Percentiles rank a stretch among this genome's conserved stretches.
Evolutionary conservation across 371 early-diverging fungal genomes (phyloP).

Genomic region (Apophysomyces variabilis): DNA sequence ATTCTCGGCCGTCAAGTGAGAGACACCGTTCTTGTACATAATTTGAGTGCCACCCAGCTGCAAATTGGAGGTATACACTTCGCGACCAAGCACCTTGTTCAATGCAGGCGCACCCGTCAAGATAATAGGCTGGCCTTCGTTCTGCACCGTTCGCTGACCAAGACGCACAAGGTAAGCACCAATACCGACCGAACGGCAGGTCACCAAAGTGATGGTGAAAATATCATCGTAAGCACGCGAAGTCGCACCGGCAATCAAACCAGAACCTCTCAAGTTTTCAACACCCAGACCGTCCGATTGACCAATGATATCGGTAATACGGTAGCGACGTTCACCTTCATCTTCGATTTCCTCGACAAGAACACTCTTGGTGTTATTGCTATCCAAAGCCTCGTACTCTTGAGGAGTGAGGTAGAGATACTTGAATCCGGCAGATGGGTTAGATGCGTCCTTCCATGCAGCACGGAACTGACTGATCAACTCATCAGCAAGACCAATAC

Average conservation of each 20-base stretch:
- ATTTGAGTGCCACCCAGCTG: slow-evolving; percentile 99
- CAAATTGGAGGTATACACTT: slow-evolving; percentile 97
- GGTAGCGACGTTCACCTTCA: slow-evolving; percentile 80
- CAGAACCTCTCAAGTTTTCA: slow-evolving; percentile 98
- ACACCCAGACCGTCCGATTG: slow-evolving; percentile 92
- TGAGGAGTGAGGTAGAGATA: slow-evolving; percentile 90
- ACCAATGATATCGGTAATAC: slow-evolving; percentile 92
- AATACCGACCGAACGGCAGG: slow-evolving; percentile 98
- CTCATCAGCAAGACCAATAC: slow-evolving; percentile 97
- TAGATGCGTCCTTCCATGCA: slow-evolving; percentile 84
- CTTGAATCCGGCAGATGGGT: slow-evolving; percentile 87
- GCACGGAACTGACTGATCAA: slow-evolving; percentile 84
- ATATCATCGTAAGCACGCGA: slow-evolving; percentile 95
- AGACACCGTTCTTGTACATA: slow-evolving; percentile 98
- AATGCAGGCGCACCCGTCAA: slow-evolving; percentile 98
- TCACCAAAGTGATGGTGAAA: slow-evolving; percentile 97
- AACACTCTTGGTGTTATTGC: slow-evolving; percentile 64
- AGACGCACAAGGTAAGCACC: slow-evolving; percentile 99
- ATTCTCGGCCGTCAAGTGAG: slow-evolving; percentile 94
- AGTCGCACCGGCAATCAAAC: slow-evolving; percentile 98
- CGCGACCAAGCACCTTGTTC: slow-evolving; percentile 98
- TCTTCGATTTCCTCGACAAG: slow-evolving; percentile 70
- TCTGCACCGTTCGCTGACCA: slow-evolving; percentile 97
- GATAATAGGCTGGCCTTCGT: slow-evolving; percentile 97
- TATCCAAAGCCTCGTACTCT: slow-evolving; percentile 67